Evolutionary conservation across 2,329 filamentous ascomycete species (phyloP).

Genomic region (Monosporascus sp.): DNA sequence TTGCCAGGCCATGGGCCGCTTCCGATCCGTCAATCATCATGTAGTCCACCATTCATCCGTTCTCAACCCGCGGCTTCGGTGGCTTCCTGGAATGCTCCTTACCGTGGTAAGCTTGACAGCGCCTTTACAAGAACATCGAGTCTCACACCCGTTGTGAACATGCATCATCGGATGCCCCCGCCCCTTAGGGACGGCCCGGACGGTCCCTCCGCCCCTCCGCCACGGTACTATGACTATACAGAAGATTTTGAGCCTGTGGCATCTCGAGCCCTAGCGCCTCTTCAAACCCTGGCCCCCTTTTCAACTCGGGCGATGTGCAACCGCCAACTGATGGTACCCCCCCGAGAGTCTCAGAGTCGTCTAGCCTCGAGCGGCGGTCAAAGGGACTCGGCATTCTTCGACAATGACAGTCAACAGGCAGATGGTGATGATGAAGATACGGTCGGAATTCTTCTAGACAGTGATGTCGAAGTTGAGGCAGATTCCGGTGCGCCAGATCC

Average conservation of each 20-base stretch:
- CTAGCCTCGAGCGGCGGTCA: constrained; percentile 17
- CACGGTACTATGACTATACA: constrained; percentile 49
- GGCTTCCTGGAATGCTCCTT: constrained; percentile 24
- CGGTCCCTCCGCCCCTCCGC: constrained; percentile 19
- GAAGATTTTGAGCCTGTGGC: constrained; percentile 41
- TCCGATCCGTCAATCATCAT: constrained; percentile 14
- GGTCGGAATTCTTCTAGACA: not conserved
- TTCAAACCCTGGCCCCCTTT: constrained; percentile 16
- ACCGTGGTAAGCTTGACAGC: constrained; percentile 28
- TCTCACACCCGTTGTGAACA: constrained; percentile 45
- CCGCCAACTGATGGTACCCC: constrained; percentile 14
- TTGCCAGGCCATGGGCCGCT: constrained; percentile 24
- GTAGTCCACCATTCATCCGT: constrained; percentile 16
- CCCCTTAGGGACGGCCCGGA: constrained; percentile 17
- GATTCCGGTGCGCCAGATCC: constrained; percentile 6
- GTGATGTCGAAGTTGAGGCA: not conserved
- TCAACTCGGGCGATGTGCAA: constrained; percentile 13
- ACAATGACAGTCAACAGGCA: constrained; percentile 13
- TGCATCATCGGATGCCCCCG: constrained; percentile 34
- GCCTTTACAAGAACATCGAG: constrained; percentile 41
- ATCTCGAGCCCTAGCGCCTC: constrained; percentile 9
- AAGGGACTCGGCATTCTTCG: constrained; percentile 19
- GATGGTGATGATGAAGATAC: not conserved
- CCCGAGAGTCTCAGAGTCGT: constrained; percentile 19
- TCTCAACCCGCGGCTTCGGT: constrained; percentile 33